Evolutionary conservation across 495 filamentous ascomycete species (phyloP).

Genomic region (Penicillium verhagenii): DNA sequence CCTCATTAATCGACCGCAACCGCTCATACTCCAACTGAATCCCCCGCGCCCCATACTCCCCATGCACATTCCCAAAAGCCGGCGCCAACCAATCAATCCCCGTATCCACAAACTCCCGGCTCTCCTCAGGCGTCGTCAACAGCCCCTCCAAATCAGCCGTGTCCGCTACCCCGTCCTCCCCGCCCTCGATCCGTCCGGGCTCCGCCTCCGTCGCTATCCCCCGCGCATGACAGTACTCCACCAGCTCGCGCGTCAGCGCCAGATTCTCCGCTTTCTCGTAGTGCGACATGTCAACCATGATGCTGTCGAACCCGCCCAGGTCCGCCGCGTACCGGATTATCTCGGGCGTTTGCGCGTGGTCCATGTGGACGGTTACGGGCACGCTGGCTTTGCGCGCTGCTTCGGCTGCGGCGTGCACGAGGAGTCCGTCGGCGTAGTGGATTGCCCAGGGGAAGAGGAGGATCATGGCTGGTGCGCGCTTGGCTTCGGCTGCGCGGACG

Average conservation of each 20-base stretch:
- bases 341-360: slow-evolving; percentile 73
- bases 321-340: slow-evolving; percentile 66
- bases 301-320: slow-evolving; percentile 68
- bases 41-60: slow-evolving; percentile 73
- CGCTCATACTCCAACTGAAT: slow-evolving; percentile 73
- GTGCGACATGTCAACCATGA: slow-evolving; percentile 83
- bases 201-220: slow-evolving; percentile 81
- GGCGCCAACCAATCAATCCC: slow-evolving; percentile 84
- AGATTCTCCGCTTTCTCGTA: slow-evolving; percentile 84
- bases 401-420: slow-evolving; percentile 63
- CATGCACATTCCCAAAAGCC: slow-evolving; percentile 85
- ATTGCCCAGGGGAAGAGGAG: slow-evolving; percentile 86
- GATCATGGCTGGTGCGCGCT: slow-evolving; percentile 73
- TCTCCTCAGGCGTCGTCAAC: slow-evolving; percentile 76
- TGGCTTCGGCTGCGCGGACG: slow-evolving; percentile 72
- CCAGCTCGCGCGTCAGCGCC: slow-evolving; percentile 65
- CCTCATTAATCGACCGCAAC: slow-evolving; percentile 59
- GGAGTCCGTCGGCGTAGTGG: slow-evolving; percentile 63
- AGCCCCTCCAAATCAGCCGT: slow-evolving; percentile 71
- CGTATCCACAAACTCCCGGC: slow-evolving; percentile 70
- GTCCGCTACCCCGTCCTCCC: slow-evolving; percentile 79
- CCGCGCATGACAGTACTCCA: slow-evolving; percentile 66
- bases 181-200: slow-evolving; percentile 78
- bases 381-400: slow-evolving; percentile 63
- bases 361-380: slow-evolving; percentile 71